Evolutionary conservation across 2,329 filamentous ascomycete species (phyloP), one percentile per base, ranked within the genome.

Genomic region (Hypoxylon sp.): DNA sequence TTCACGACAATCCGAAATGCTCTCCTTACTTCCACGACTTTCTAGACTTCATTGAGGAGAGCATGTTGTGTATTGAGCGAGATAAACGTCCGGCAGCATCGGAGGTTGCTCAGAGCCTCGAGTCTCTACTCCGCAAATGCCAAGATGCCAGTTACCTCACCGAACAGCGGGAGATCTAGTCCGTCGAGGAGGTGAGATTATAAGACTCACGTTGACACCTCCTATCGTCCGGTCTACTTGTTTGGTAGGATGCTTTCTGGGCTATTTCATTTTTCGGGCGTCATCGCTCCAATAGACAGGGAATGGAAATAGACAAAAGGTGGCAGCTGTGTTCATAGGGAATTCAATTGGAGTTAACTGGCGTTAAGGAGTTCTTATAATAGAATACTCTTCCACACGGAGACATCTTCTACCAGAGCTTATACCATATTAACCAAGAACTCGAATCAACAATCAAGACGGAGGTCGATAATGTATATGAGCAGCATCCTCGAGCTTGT

Each of bases 11-110:
- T n/a, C 54, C 43, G 6, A 56, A 39, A 27, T 66, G 59, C 11
- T 45, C 59, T 2, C 21, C 16, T 9, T 66, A 59, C 19, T 43
- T 66, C 6, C 12, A 34, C 2, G 37, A 52, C 0, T 63, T 66
- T 3, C 54, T 66, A 19, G 9, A 25, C 7, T 37, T 60, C 8
- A 66, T 66, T n/a, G 63, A 63, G 14, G 1, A 41, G 0, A 14
- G 3, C 2, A 66, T 66, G 63, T 25, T 66, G 6, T 34, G 29
- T n/a, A 63, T 66, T 6, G 29, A 47, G 19, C 12, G 3, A 11
- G 50, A 43, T 2, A 5, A 16, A 7, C 59, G 63, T 9, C 34
- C 50, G 7, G 6, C 54, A 43, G 63, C 63, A n/a, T 23, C 50
- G 9, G 19, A 63, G 5, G 50, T 66, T 29, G 59, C 12, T 3